These are phyloP conservation scores for Pseudogymnoascus sp. DNA, from an alignment of 2,329 filamentous ascomycete species.

Conservation along the genomic window DNA sequence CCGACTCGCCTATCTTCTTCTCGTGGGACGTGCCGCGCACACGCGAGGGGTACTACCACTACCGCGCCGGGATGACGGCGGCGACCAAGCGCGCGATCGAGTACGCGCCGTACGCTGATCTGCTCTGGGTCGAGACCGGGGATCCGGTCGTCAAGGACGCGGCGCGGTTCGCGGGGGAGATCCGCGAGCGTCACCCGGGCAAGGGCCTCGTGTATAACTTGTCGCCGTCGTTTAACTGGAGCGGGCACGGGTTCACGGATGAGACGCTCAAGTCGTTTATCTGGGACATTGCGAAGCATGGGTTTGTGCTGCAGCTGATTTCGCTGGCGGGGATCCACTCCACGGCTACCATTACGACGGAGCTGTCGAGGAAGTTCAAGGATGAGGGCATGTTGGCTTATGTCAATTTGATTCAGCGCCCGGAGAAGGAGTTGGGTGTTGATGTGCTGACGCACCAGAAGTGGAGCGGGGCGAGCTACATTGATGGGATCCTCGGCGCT, in stretches of 20 bases:
- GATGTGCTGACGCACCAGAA: constrained; percentile 36
- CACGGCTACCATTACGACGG: constrained; percentile 57
- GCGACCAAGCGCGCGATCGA: constrained; percentile 90
- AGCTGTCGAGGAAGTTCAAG: constrained; percentile 78
- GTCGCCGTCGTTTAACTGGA: constrained; percentile 97
- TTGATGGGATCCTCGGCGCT: constrained; percentile 82
- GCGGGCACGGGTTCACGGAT: constrained; percentile 83
- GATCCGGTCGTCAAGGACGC: constrained; percentile 78
- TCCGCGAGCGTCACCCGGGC: constrained; percentile 60
- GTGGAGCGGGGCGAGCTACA: constrained; percentile 62
- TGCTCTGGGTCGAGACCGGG: constrained; percentile 95
- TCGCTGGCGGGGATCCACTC: constrained; percentile 61
- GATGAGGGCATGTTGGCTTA: constrained; percentile 94
- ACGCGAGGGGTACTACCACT: constrained; percentile 90
- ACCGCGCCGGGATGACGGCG: constrained; percentile 71
- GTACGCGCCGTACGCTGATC: constrained; percentile 86
- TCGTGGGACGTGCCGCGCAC: constrained; percentile 89
- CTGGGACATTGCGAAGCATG: constrained; percentile 90
- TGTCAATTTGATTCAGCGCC: constrained; percentile 82
- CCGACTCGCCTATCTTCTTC: constrained; percentile 64
- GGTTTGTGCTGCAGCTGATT: constrained; percentile 64
- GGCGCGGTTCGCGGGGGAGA: constrained; percentile 65
- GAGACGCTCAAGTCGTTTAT: constrained; percentile 82
- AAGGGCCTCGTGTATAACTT: constrained; percentile 97
- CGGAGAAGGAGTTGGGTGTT: constrained; percentile 67